Evolutionary conservation across 2,329 filamentous ascomycete species (phyloP), one percentile per base, ranked within the genome.

Genomic region (Leptographium procerum): DNA sequence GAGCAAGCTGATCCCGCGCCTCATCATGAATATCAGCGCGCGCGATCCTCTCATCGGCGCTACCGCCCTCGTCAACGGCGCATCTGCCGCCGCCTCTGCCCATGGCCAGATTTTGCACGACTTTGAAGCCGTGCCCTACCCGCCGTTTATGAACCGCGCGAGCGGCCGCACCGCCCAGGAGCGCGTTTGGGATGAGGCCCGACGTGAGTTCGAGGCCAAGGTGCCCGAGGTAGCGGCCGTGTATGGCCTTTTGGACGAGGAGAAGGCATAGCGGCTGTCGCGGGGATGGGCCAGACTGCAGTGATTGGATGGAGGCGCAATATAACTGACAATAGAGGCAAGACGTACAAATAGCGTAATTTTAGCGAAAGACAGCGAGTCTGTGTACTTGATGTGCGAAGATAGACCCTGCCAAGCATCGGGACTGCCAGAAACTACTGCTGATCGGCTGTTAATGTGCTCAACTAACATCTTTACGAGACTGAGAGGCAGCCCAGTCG

Each of bases 51-150:
- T 68, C 26, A 66, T 70, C 40, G 67, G 70, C 33, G 70, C 70
- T n/a, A 69, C 68, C n/a, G 69, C 69, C 22, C 61, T 72, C 22
- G 68, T 72, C 36, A 72, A 72, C 59, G 70, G 70, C 26, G 70
- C 67, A 52, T 72, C 70, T 0, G 66, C 65, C 1, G 57, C 65
- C 0, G 66, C 58, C n/a, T 64, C 69, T 1, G 66, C 56, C 0
- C 67, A 72, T 55, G 70, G 70, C 14, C 68, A 71, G 59, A 72
- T 72, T 55, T 65, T 72, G 65, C 70, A 72, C 47, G 70, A 72
- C 56, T 72, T 71, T 59, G 69, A 67, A 26, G 68, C 68, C 33
- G 66, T 66, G 1, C 14, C 64, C 67, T 72, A 71, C 31, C 70
- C 70, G 8, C 70, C 70, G 16, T 72, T 72, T 58, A 72, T 72